Evolutionary conservation across 2,329 filamentous ascomycete genomes (phyloP).

Genomic region (Cladosporium oxysporum): DNA sequence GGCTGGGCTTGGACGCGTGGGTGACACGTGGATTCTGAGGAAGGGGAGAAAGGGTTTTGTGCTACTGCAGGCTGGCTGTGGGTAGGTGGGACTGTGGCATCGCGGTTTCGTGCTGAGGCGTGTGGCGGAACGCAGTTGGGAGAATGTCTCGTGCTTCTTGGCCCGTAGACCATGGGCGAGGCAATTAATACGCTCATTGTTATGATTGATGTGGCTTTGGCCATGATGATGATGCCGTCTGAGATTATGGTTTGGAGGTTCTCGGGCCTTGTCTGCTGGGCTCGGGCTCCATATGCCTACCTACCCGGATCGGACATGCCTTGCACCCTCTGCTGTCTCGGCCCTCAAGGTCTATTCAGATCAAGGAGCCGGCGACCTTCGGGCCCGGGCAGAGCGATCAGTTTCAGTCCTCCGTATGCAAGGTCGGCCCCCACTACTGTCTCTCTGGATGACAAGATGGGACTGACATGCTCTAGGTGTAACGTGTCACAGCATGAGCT

Average conservation of each 20-base stretch:
- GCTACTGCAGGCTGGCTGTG: background rate
- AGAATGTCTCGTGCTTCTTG: background rate
- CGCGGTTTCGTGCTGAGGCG: background rate
- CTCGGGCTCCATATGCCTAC: background rate
- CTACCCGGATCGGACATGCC: background rate
- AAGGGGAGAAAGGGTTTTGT: background rate
- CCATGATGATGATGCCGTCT: background rate
- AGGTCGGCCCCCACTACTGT: background rate
- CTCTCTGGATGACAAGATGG: background rate
- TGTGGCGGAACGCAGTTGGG: background rate
- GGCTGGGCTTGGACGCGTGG: background rate
- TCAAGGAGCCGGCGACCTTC: background rate
- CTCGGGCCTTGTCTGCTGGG: background rate
- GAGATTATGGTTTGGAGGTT: background rate
- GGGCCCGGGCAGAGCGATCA: background rate
- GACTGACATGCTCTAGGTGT: background rate
- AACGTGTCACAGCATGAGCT: background rate
- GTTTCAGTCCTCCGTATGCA: background rate
- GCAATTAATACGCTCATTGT: background rate
- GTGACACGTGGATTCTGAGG: conserved; percentile 9
- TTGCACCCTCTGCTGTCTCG: background rate
- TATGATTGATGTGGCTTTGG: background rate
- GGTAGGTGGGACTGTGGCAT: background rate
- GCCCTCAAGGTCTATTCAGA: background rate
- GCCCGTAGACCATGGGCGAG: background rate